Evolutionary conservation across 768 basidiomycete species (phyloP).

Genomic region (Collybiopsis confluens): DNA sequence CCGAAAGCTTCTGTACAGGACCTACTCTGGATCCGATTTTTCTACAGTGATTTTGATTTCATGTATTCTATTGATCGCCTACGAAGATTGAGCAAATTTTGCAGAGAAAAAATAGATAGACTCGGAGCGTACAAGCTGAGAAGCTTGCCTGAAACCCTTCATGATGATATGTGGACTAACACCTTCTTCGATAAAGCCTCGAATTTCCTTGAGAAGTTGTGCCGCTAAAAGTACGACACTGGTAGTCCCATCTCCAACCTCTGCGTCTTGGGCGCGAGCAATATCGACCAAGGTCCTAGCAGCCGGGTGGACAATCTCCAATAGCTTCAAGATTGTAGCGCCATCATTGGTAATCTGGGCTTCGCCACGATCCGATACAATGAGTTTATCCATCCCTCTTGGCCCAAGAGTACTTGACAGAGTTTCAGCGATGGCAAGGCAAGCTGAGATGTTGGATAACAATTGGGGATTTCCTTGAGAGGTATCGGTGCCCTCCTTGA

Average conservation of each 20-base stretch:
- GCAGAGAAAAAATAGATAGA: conserved; percentile 5
- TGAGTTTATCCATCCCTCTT: conserved; percentile 98
- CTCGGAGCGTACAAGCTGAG: conserved; percentile 63
- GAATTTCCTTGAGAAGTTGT: conserved; percentile 90
- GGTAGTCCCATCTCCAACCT: conserved; percentile 98
- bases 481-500: conserved; percentile 93
- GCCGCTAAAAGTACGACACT: conserved; percentile 93
- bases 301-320: conserved; percentile 97
- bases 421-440: conserved; percentile 88
- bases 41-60: conserved; percentile 88
- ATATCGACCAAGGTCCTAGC: conserved; percentile 98
- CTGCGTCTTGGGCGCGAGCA: conserved; percentile 95
- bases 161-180: conserved; percentile 97
- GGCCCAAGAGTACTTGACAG: conserved; percentile 95
- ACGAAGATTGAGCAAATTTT: conserved; percentile 9
- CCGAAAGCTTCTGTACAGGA: conserved; percentile 10
- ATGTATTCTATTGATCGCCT: conserved; percentile 86
- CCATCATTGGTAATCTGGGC: conserved; percentile 99
- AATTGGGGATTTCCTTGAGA: conserved; percentile 93
- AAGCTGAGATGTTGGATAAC: conserved; percentile 94
- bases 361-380: conserved; percentile 89
- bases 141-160: conserved; percentile 90
- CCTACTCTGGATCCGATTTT: conserved; percentile 86
- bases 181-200: conserved; percentile 90
- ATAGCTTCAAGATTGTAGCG: conserved; percentile 94